These are phyloP conservation scores for Ustilago hordei DNA, from an alignment of 1,284 basidiomycete species.

Conservation along the genomic window DNA sequence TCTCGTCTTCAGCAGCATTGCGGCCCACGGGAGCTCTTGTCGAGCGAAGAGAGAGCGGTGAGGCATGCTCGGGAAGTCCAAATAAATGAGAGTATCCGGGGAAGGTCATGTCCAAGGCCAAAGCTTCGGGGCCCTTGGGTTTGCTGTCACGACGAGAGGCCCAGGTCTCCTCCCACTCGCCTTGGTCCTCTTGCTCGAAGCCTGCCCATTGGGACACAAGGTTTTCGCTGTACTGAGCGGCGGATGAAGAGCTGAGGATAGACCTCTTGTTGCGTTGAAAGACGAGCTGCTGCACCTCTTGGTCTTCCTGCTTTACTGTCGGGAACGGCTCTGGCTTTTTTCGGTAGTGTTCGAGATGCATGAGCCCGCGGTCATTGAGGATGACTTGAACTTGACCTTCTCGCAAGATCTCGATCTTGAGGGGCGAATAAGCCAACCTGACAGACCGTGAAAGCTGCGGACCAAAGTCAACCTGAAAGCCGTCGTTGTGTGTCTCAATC, in stretches of 20 bases:
- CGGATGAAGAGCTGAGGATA: slow-evolving; percentile 36
- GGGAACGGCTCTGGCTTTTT: slow-evolving; percentile 64
- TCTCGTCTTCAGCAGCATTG: slow-evolving; percentile 47
- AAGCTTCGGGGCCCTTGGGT: slow-evolving; percentile 96
- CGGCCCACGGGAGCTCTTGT: slow-evolving; percentile 55
- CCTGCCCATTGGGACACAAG: slow-evolving; percentile 60
- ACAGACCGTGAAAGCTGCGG: slow-evolving; percentile 42
- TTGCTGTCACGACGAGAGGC: slow-evolving; percentile 88
- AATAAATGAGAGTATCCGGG: slow-evolving; percentile 89
- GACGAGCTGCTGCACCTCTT: slow-evolving; percentile 47
- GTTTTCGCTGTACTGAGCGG: slow-evolving; percentile 27
- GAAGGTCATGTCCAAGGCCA: slow-evolving; percentile 92
- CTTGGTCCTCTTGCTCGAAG: slow-evolving; percentile 75
- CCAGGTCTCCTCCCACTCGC: slow-evolving; percentile 87
- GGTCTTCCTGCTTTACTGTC: slow-evolving; percentile 46
- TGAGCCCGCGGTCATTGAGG: slow-evolving; percentile 86
- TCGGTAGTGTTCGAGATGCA: slow-evolving; percentile 97
- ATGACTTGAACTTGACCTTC: slow-evolving; percentile 83
- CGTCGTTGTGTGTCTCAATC: slow-evolving; percentile 17
- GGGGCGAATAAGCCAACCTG: slow-evolving; percentile 53
- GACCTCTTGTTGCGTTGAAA: slow-evolving; percentile 56
- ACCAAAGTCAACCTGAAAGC: slow-evolving; percentile 48
- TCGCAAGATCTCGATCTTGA: slow-evolving; percentile 73
- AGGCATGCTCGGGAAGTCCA: slow-evolving; percentile 97
- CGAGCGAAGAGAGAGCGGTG: slow-evolving; percentile 82